Evolutionary conservation across 2,329 filamentous ascomycete species (phyloP), one percentile per base, ranked within the genome.

Genomic region (Aspergillus quadrilineatus): DNA sequence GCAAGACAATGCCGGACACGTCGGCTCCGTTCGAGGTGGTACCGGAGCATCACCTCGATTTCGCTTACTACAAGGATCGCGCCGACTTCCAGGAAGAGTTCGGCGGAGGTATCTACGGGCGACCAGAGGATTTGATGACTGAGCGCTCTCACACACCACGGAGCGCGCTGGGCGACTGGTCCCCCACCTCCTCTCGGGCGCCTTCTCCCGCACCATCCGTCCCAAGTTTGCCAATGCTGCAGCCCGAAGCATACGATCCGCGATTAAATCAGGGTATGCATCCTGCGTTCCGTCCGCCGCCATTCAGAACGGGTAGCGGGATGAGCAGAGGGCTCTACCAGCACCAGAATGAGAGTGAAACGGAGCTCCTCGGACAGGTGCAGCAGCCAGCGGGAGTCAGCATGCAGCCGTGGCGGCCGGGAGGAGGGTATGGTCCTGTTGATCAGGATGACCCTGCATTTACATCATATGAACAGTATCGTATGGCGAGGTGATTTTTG

Each of bases 41-140:
- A 0, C 86, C 89, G 0, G 93, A 97, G 66, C 83, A 83, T 53
- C 86, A 91, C 48, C 87, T 96, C 73, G 92, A 96, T 71, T 96
- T 95, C 69, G 87, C 91, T 59, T 93, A 91, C 75, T 97, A 87
- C 80, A 97, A 96, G 75, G 88, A 96, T 72, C 83, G 91, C 1
- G 84, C 89, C 2, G 93, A 97, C 64, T 97, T 97, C 74, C 86
- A 86, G 1, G 88, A 92, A 9, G 90, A 94, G 53, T 89, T 92
- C 63, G 91, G 91, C n/a, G 92, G 89, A 4, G 89, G 89, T 22
- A 75, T 79, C 55, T 78, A 78, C 56, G 76, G 77, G 48, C 67
- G 74, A 6, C 72, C 76, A 7, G 75, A 77, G 9, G 77, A 79
- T 59, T 61, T 78, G 17, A 75, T 79, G 47, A 74, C 71, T 14